Evolutionary conservation across 805 yeast species (phyloP), one percentile per base, ranked within the genome.

Genomic region (Schwanniomyces sp.): DNA sequence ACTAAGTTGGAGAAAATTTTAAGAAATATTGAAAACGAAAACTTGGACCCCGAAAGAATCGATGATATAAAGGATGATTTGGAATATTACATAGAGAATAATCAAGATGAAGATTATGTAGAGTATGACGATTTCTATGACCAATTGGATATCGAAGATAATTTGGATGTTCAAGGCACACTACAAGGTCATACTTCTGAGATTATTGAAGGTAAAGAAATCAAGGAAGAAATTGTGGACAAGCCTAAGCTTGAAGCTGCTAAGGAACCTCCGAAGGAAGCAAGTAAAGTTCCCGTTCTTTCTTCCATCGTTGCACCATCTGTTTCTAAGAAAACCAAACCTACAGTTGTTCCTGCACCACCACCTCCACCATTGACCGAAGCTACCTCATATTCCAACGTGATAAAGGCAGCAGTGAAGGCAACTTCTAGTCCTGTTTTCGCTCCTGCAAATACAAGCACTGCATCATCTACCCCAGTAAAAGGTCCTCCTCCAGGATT

Each of bases 101-200:
- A 92, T 62, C 94, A 87, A 66, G 97, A 91, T 47, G 91, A 84
- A 4, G 96, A 91, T 59, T 92, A 91, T 64, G 86, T 91, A 29
- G 97, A 91, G 61, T 96, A 92, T 66, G 97, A 91, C 57, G 91
- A 89, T 11, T 81, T 92, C 51, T 94, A 92, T 67, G 97, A 94
- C 56, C 89, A 84, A 50, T 77, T 94, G 56, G 91, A 85, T 39
- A 78, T 91, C 39, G 84, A 77, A 28, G 69, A 62, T 18, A 60
- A 56, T 39, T 52, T 57, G 39, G 69, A 63, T 25, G 57, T 61
- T 3, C 62, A 59, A 29, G 63, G 67, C 47, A 56, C 61, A 2
- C 49, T 57, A 45, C 63, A 58, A 46, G 51, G 52, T 55, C 56
- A 59, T 3, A 56, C 47, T 7, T 53, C 49, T 7, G 56, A 50